phyloP scores from a whole-genome alignment of 2,329 filamentous ascomycete genomes.

The Byssothecium circinans region DNA sequence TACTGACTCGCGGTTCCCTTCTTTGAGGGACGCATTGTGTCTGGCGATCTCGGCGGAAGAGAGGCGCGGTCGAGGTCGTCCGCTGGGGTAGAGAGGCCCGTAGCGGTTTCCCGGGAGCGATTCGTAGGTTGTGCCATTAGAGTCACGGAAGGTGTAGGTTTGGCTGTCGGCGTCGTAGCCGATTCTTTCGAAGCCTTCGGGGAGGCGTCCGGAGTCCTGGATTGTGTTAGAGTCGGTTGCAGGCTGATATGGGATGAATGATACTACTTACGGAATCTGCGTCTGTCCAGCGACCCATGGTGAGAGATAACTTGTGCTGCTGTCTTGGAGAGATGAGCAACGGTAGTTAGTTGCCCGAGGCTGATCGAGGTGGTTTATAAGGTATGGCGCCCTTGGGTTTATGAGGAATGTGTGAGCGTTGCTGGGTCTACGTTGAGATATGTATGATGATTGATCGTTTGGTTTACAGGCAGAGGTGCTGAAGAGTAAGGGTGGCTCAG shows the following conservation, averaged over 20 bases:
- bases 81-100: conserved; percentile 45
- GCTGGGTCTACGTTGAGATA: too few species aligned
- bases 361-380: too few species aligned
- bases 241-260: background rate
- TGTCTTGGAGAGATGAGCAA: background rate
- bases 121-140: conserved; percentile 54
- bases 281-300: conserved; percentile 31
- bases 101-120: conserved; percentile 55
- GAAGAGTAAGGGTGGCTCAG: too few species aligned
- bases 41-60: conserved; percentile 19
- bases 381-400: too few species aligned
- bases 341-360: too few species aligned
- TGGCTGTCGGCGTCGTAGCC: conserved; percentile 61
- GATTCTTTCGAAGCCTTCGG: conserved; percentile 57
- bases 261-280: conserved; percentile 20
- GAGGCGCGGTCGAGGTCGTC: conserved; percentile 9
- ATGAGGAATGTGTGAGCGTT: too few species aligned
- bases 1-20: conserved; percentile 48
- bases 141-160: conserved; percentile 56
- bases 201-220: conserved; percentile 56
- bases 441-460: too few species aligned
- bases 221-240: too few species aligned
- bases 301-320: conserved; percentile 1
- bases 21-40: conserved; percentile 22
- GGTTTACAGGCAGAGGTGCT: too few species aligned